These are phyloP conservation scores for Geotrichum carabidarum DNA, from an alignment of 1,139 yeast genomes.

Conservation along the genomic window DNA sequence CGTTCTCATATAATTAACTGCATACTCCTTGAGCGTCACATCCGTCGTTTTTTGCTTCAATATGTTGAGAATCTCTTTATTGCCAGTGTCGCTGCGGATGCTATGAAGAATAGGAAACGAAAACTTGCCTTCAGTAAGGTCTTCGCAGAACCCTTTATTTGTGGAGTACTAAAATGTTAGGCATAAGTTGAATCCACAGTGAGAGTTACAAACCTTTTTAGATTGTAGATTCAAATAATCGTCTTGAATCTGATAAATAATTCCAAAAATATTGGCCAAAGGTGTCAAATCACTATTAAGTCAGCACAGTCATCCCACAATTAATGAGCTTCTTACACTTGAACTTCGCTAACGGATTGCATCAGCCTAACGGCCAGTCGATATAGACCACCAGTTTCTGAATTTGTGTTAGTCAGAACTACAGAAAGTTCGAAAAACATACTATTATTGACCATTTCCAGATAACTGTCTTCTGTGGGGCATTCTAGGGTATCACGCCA, in stretches of 20 bases:
- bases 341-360: conserved; percentile 38
- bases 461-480: conserved; percentile 66
- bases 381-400: conserved; percentile 78
- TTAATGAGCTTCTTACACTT: conserved; percentile 21
- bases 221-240: conserved; percentile 66
- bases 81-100: conserved; percentile 38
- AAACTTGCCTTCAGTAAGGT: conserved; percentile 81
- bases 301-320: not conserved
- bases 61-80: conserved; percentile 42
- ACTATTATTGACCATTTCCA: conserved; percentile 73
- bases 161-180: conserved; percentile 40
- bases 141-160: conserved; percentile 83
- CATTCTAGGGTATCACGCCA: conserved; percentile 70
- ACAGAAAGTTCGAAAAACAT: conserved; percentile 13
- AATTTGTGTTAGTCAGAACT: not conserved
- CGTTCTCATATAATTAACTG: conserved; percentile 45
- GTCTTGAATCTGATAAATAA: conserved; percentile 77
- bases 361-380: conserved; percentile 65
- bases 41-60: conserved; percentile 40
- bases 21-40: conserved; percentile 44
- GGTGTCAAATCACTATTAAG: conserved; percentile 42
- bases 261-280: conserved; percentile 72
- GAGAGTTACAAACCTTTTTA: conserved; percentile 24
- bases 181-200: not conserved
- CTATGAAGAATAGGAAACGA: conserved; percentile 79